These are phyloP conservation scores for Fusarium scirpi DNA, from an alignment of 2,329 filamentous ascomycete species.

Conservation along the genomic window DNA sequence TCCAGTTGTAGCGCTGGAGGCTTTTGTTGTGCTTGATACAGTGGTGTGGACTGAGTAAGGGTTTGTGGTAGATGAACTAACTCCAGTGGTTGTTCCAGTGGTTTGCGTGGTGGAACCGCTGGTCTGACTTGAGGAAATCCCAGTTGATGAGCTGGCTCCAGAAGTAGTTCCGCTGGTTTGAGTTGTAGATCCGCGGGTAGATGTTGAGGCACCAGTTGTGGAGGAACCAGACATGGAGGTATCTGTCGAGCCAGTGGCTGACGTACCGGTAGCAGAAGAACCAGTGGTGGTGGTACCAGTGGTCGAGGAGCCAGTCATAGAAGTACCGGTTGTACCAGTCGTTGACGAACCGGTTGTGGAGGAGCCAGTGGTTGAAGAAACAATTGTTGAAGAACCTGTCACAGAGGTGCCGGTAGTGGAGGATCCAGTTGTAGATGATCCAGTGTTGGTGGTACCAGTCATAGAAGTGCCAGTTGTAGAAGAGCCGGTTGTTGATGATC, in stretches of 20 bases:
- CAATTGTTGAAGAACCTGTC: background rate
- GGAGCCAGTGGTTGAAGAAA: background rate
- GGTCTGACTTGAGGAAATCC: background rate
- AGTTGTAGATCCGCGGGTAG: background rate
- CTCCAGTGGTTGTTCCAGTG: background rate
- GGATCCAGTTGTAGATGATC: background rate
- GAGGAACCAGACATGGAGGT: background rate
- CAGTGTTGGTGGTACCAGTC: background rate
- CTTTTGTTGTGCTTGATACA: background rate
- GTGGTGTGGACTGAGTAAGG: background rate
- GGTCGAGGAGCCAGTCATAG: background rate
- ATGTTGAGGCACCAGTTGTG: background rate
- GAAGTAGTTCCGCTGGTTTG: background rate
- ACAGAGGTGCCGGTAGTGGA: background rate
- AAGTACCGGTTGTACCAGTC: background rate
- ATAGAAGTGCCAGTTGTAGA: too few relatives aligned
- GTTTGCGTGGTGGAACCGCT: background rate
- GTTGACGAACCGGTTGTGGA: background rate
- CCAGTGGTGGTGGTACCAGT: background rate
- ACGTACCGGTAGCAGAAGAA: background rate
- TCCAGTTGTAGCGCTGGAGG: background rate
- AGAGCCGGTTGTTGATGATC: background rate
- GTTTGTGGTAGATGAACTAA: background rate
- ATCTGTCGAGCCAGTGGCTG: background rate
- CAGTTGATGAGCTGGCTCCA: background rate